Evolutionary conservation across 768 basidiomycete species (phyloP).

Genomic region (Boletellus sp.): DNA sequence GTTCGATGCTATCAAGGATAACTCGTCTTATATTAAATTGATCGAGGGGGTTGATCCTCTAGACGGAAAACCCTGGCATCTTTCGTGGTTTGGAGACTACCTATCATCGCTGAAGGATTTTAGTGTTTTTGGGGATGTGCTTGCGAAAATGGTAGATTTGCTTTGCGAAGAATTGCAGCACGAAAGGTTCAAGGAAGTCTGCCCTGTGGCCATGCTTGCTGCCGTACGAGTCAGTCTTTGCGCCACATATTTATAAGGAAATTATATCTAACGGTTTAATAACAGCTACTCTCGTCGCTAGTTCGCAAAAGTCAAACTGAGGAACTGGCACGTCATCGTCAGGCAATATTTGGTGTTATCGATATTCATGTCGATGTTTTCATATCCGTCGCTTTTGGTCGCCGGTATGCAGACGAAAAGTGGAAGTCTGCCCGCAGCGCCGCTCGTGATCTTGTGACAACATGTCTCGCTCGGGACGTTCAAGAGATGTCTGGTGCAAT

Average conservation of each 20-base stretch:
- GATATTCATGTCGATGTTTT: conserved; percentile 51
- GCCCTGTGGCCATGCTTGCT: conserved; percentile 56
- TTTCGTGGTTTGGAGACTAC: conserved; percentile 65
- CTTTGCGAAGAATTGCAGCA: conserved; percentile 83
- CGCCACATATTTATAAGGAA: background rate
- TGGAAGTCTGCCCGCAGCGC: conserved; percentile 43
- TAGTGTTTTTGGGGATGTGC: conserved; percentile 54
- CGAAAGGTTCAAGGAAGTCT: conserved; percentile 56
- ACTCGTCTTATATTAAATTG: conserved; percentile 49
- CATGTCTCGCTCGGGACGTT: conserved; percentile 33
- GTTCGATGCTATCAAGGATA: conserved; percentile 83
- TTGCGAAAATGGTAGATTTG: conserved; percentile 69
- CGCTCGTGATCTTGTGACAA: conserved; percentile 40
- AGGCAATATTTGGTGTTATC: conserved; percentile 36
- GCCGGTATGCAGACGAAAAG: conserved; percentile 32
- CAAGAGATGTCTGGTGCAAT: conserved; percentile 32
- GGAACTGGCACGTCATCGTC: conserved; percentile 24
- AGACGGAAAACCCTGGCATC: conserved; percentile 43
- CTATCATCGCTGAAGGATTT: conserved; percentile 52
- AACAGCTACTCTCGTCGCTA: conserved; percentile 34
- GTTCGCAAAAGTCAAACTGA: conserved; percentile 32
- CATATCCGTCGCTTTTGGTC: conserved; percentile 44
- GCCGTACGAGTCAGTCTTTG: conserved; percentile 57
- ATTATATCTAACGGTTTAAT: conserved; percentile 4
- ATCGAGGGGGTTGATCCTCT: conserved; percentile 36